Evolutionary conservation across 2,329 filamentous ascomycete species (phyloP).

Genomic region (Gnomoniopsis smithogilvyi): DNA sequence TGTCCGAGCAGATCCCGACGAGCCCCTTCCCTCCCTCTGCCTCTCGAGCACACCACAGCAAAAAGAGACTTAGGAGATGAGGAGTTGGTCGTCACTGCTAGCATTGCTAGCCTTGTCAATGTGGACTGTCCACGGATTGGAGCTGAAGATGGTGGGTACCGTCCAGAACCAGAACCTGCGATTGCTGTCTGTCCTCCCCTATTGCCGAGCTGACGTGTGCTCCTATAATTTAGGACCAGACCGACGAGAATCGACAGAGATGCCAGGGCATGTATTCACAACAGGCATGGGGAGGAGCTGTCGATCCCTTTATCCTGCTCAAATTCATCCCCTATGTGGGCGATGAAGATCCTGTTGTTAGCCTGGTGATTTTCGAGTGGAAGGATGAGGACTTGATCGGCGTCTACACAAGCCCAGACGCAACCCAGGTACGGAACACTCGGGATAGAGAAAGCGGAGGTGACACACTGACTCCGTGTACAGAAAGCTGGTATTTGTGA

Average conservation of each 20-base stretch:
- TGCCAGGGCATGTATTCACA: slow-evolving; percentile 92
- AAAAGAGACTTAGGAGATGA: slow-evolving; percentile 42
- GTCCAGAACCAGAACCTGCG: not conserved
- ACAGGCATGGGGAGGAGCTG: slow-evolving; percentile 80
- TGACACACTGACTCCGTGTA: slow-evolving; percentile 28
- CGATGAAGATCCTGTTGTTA: slow-evolving; percentile 71
- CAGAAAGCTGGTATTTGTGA: slow-evolving; percentile 66
- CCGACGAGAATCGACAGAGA: slow-evolving; percentile 73
- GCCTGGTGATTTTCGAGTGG: slow-evolving; percentile 93
- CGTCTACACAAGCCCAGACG: slow-evolving; percentile 53
- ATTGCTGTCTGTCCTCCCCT: not conserved
- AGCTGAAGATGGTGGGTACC: slow-evolving; percentile 52
- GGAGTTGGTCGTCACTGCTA: slow-evolving; percentile 48
- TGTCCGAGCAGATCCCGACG: not conserved
- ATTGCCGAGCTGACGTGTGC: slow-evolving; percentile 14
- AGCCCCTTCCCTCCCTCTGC: not conserved
- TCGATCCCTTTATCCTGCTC: slow-evolving; percentile 85
- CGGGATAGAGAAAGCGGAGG: not conserved
- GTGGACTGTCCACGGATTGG: slow-evolving; percentile 53
- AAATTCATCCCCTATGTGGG: slow-evolving; percentile 67
- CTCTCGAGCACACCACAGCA: not conserved
- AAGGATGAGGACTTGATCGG: slow-evolving; percentile 79
- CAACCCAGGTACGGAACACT: slow-evolving; percentile 45
- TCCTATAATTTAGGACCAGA: slow-evolving; percentile 59
- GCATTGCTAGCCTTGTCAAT: slow-evolving; percentile 51